Conservation (phyloP, 2,329 filamentous ascomycete species). For the Metarhizium brunneum region DNA sequence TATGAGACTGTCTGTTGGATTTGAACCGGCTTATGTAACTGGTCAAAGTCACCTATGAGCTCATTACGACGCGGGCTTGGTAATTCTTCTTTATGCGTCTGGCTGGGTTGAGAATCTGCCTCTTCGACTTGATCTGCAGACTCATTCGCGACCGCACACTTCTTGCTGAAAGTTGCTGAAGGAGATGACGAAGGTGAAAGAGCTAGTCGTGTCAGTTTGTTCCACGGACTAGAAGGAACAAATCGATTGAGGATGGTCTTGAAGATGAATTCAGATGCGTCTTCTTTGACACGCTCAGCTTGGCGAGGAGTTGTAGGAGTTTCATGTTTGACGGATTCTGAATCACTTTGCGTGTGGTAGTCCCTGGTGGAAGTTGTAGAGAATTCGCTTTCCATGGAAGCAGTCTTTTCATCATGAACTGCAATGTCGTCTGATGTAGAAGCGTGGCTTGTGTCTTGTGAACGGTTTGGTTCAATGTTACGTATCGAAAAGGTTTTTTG, state of each 20-base stretch:
- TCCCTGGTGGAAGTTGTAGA: background rate
- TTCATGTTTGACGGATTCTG: background rate
- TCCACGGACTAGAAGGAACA: conserved; percentile 17
- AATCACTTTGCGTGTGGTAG: background rate
- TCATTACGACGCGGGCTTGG: background rate
- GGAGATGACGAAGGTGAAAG: background rate
- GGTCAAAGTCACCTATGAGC: background rate
- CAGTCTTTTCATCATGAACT: background rate
- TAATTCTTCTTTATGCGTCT: background rate
- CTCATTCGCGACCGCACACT: background rate
- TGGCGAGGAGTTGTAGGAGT: background rate
- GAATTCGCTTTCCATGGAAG: background rate
- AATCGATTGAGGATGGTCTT: conserved; percentile 14
- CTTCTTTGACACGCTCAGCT: background rate
- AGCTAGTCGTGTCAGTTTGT: conserved; percentile 10
- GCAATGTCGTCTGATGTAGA: background rate
- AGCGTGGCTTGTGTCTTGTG: background rate
- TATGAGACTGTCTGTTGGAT: background rate
- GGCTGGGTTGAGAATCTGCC: background rate
- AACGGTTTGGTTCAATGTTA: background rate
- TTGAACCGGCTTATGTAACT: background rate
- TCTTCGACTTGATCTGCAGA: background rate
- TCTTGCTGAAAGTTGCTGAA: background rate
- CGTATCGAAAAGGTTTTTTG: background rate
- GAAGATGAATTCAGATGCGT: conserved; percentile 11